Percentiles rank a stretch among this genome's conserved stretches.
These are phyloP conservation scores for Trichoderma asperelloides DNA, from an alignment of 495 filamentous ascomycete species.

Conservation along the genomic window DNA sequence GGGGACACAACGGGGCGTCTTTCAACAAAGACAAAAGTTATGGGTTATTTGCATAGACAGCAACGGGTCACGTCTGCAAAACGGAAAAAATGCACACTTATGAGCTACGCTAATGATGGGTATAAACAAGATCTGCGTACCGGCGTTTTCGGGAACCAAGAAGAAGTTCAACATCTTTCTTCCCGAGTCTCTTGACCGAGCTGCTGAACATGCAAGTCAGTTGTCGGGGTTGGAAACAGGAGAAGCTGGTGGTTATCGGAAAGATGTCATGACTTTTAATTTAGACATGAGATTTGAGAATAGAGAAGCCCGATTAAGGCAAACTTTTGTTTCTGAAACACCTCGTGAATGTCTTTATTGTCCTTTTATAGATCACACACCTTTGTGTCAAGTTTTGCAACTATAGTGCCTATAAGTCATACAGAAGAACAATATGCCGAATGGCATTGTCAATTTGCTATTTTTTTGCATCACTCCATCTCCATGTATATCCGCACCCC, in stretches of 20 bases:
- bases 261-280: background rate
- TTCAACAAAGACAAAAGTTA: conserved; percentile 32
- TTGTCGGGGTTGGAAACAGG: conserved; percentile 3
- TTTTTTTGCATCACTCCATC: no score
- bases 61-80: conserved; percentile 23
- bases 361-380: background rate
- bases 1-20: conserved; percentile 22
- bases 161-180: conserved; percentile 40
- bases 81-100: conserved; percentile 16
- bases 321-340: background rate
- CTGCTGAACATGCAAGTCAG: conserved; percentile 8
- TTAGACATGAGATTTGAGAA: background rate
- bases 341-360: background rate
- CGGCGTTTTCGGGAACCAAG: conserved; percentile 34
- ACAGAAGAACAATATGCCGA: background rate
- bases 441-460: background rate
- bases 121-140: conserved; percentile 14
- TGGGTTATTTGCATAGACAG: conserved; percentile 19
- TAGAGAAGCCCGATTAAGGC: conserved; percentile 4
- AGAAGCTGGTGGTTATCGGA: background rate
- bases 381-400: no score
- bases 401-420: no score
- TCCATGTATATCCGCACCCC: no score
- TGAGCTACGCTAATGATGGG: conserved; percentile 10
- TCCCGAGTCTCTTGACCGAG: conserved; percentile 20